Evolutionary conservation across 345 rosid genomes (phyloP), one percentile per base, ranked within the genome.

Genomic region (Acer yangbiense): DNA sequence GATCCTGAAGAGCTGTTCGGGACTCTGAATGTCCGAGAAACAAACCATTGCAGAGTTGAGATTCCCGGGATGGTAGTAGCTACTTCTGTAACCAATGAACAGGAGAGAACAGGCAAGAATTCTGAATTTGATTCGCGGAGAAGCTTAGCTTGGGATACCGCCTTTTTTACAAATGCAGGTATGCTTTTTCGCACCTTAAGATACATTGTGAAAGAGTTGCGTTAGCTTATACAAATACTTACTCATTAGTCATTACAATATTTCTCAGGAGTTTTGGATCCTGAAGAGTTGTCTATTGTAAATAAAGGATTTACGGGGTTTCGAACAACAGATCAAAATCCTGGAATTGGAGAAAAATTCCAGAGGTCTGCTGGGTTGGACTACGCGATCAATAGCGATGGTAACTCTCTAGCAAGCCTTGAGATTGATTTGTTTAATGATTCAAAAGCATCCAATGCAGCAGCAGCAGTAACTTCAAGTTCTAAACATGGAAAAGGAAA

Each of bases 1-100:
- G 93, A 90, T 76, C 86, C 85, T 50, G 93, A 89, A 71, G 97
- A 92, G 72, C 64, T 91, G 76, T 82, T 87, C 32, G 83, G 82
- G 80, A 79, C 82, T 55, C 80, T 89, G 80, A 82, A 86, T 39
- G 41, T 86, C 79, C 69, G 72, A 23, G 71, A 39, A 10, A 60
- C 57, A 58, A 83, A 83, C 20, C 65, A 70, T 71, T 35, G 5
- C 39, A 80, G 72, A 61, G 71, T 2, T 25, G 52, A 50, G 35
- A 69, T 50, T 25, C 43, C 52, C 8, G 61, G 39, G 79, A 35
- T 57, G 11, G 27, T 29, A 46, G 79, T 35, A 35, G 39, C 39
- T 35, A 35, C 72, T 16, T 72, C 78, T 70, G 78, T 41, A 41
- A 69, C 80, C 25, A 16, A n/a, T 39, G 79, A 67, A n/a, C 55